Evolutionary conservation across 2,329 filamentous ascomycete genomes (phyloP).

Genomic region (Aspergillus melleus): DNA sequence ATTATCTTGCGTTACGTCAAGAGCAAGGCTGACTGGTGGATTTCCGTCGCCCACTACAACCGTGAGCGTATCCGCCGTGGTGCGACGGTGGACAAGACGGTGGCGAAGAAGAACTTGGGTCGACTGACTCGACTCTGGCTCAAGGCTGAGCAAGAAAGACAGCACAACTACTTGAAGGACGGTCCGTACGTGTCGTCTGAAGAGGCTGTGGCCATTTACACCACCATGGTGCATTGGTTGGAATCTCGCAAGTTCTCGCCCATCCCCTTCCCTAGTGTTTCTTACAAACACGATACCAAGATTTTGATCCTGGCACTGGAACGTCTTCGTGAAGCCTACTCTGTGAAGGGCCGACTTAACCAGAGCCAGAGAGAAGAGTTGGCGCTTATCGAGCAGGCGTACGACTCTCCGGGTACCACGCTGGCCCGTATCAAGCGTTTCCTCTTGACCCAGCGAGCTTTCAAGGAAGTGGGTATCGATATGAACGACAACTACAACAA

Average conservation of each 20-base stretch:
- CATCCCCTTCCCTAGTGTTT: constrained; percentile 97
- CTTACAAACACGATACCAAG: constrained; percentile 99
- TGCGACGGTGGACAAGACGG: constrained; percentile 97
- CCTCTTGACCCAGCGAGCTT: constrained; percentile 91
- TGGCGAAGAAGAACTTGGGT: constrained; percentile 98
- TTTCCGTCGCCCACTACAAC: constrained; percentile 98
- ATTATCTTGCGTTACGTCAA: constrained; percentile 99
- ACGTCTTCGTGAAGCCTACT: constrained; percentile 90
- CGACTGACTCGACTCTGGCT: constrained; percentile 93
- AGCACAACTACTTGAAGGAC: constrained; percentile 99
- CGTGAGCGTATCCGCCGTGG: constrained; percentile 94
- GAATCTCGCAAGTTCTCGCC: constrained; percentile 98
- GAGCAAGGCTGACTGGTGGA: constrained; percentile 99
- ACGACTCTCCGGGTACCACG: constrained; percentile 95
- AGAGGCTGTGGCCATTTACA: constrained; percentile 98
- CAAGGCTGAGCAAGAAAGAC: constrained; percentile 95
- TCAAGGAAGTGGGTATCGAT: constrained; percentile 99
- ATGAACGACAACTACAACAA: constrained; percentile 99
- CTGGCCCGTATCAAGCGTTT: constrained; percentile 96
- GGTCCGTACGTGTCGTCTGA: constrained; percentile 98
- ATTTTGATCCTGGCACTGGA: constrained; percentile 95
- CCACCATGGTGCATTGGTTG: constrained; percentile 97
- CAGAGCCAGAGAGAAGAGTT: constrained; percentile 97
- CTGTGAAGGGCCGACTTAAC: constrained; percentile 93
- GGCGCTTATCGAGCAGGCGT: constrained; percentile 95